A percentile compares a stretch with the other conserved stretches of the same genome.
phyloP scores from a whole-genome alignment of 192 early-diverging fungal species.

The Diversispora eburnea region DNA sequence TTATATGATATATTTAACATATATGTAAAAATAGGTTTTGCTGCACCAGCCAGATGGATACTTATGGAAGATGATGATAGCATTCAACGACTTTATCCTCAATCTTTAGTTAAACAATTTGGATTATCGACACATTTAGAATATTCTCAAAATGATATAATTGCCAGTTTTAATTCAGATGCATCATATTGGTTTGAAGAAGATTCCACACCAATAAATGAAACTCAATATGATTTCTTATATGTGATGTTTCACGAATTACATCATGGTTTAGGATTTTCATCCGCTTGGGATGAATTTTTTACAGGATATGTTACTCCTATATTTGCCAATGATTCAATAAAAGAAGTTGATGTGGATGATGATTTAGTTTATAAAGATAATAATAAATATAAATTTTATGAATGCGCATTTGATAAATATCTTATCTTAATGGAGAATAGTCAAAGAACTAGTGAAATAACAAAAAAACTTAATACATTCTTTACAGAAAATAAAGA shows the following conservation, averaged over 20 bases:
- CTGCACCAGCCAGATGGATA: constrained; percentile 35
- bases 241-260: constrained; percentile 38
- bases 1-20: no score
- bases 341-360: neutral
- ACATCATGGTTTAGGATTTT: constrained; percentile 44
- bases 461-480: constrained; percentile 22
- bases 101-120: constrained; percentile 42
- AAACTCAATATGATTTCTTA: constrained; percentile 35
- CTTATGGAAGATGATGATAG: constrained; percentile 36
- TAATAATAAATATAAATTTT: no score
- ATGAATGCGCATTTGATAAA: no score
- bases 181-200: constrained; percentile 33
- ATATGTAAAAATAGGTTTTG: constrained; percentile 25
- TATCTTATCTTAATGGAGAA: no score
- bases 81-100: constrained; percentile 39
- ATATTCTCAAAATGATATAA: constrained; percentile 37
- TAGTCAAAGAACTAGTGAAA: neutral
- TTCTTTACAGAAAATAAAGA: neutral
- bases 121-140: constrained; percentile 18
- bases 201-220: constrained; percentile 1
- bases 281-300: constrained; percentile 30
- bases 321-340: neutral
- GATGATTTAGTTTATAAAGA: neutral
- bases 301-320: neutral
- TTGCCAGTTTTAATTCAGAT: constrained; percentile 37